Percentiles rank a stretch among this genome's conserved stretches.
phyloP scores from a whole-genome alignment of 129 eudicot species.

The Chrysanthemum makinoi region DNA sequence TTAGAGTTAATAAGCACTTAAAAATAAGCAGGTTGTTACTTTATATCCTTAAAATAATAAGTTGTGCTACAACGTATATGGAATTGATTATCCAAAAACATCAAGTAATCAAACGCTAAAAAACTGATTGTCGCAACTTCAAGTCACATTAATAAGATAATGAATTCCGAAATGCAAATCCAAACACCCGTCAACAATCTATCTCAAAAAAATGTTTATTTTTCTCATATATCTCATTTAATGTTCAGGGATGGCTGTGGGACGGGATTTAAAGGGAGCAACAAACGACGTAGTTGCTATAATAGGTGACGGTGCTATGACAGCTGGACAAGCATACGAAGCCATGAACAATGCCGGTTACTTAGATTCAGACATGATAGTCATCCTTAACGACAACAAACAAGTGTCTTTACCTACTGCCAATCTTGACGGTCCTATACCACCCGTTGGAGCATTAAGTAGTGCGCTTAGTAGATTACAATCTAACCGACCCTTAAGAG shows the following conservation, averaged over 20 bases:
- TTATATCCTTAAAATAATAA: no score
- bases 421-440: slow-evolving; percentile 84
- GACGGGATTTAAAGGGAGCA: slow-evolving; percentile 88
- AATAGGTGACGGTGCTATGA: slow-evolving; percentile 98
- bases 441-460: slow-evolving; percentile 97
- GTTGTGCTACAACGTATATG: no score
- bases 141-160: no score
- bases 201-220: no score
- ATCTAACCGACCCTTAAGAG: slow-evolving; percentile 87
- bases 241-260: slow-evolving; percentile 89
- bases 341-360: slow-evolving; percentile 99
- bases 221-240: neutral
- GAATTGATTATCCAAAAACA: no score
- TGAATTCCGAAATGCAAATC: no score
- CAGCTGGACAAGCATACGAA: slow-evolving; percentile 98
- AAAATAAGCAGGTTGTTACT: no score
- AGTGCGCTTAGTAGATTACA: slow-evolving; percentile 91
- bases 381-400: slow-evolving; percentile 88
- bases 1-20: no score
- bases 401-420: slow-evolving; percentile 98
- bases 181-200: no score
- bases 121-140: no score
- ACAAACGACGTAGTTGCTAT: slow-evolving; percentile 76
- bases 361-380: slow-evolving; percentile 95
- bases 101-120: no score